Base-by-base conservation (phyloP, 805 yeast genomes). In the Diddensiella santjacobensis region DNA sequence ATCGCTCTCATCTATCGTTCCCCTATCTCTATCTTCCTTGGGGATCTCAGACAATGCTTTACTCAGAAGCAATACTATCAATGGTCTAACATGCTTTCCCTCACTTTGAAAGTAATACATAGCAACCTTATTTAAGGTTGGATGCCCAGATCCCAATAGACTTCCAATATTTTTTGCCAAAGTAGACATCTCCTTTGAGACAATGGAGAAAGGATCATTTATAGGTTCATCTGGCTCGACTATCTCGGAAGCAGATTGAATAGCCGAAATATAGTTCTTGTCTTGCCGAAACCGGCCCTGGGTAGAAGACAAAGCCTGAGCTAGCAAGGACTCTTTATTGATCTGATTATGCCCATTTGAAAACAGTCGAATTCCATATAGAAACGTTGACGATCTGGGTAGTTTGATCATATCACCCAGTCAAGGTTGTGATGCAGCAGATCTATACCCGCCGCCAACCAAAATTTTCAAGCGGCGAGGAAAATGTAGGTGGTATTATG, bases 51-150 rank as follows among this genome's bases (percentile, higher is more conserved):
- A 75, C 47, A 91, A 72, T 3, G 96, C 93, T 60, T 88, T 84
- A 30, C 95, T 80, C 45, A 93, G 71, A 42, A 93, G 70, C 49
- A 93, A 71, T 10, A 93, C 98, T 51, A 93, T 78, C 55, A 93
- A 70, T 1, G 99, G 99, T 50, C 99, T 76, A 17, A 93, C 88
- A 62, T 90, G 95, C 67, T 93, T 93, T 4, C 99, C 98, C 63
- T 91, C 96, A 17, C 93, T 87, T 67, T 90, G 96, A 58, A 93
- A 93, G 69, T 93, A 93, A 70, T 93, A 93, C 30, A 88, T 80
- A n/a, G 96, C 83, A 3, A 91, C 96, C 56, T 95, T 75, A 68
- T 91, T 90, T 52, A 91, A 73, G 8, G 93, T 83, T 1, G 98
- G 96, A 62, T 91, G 96, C 1, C 96, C 96, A 0, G 95, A 83